Evolutionary conservation across 176 grass and related monocot genomes (phyloP).

Genomic region (Saccharum officinarum): DNA sequence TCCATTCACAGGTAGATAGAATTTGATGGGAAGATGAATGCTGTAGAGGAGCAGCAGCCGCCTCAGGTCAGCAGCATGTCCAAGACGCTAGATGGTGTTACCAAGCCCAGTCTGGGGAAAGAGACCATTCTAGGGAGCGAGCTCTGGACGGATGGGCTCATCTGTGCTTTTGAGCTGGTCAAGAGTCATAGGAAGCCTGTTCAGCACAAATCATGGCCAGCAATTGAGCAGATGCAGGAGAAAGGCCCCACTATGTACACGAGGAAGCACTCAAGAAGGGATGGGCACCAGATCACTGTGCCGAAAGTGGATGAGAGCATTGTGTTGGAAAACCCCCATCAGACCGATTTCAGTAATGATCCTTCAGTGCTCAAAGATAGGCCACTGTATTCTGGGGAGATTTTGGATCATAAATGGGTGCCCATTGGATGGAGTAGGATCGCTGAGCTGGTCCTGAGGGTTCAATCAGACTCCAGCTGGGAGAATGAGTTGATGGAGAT

Average conservation of each 20-base stretch:
- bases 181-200: constrained; percentile 37
- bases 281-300: not conserved
- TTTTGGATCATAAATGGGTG: constrained; percentile 75
- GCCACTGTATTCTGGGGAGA: constrained; percentile 15
- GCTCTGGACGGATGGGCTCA: constrained; percentile 85
- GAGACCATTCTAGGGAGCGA: constrained; percentile 54
- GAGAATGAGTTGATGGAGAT: constrained; percentile 56
- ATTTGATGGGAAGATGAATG: constrained; percentile 38
- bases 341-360: constrained; percentile 21
- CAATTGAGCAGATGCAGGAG: not conserved
- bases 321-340: constrained; percentile 18
- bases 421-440: constrained; percentile 92
- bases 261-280: constrained; percentile 33
- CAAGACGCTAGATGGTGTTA: constrained; percentile 41
- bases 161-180: constrained; percentile 87
- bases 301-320: constrained; percentile 29
- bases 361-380: constrained; percentile 35
- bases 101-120: constrained; percentile 47
- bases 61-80: constrained; percentile 27
- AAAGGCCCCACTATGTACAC: constrained; percentile 12
- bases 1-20: not conserved
- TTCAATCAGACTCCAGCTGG: constrained; percentile 84
- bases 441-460: constrained; percentile 66
- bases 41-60: constrained; percentile 28
- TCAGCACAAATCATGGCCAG: constrained; percentile 39